Evolutionary conservation across 768 basidiomycete genomes (phyloP).

Genomic region (Boletus rex-veris): DNA sequence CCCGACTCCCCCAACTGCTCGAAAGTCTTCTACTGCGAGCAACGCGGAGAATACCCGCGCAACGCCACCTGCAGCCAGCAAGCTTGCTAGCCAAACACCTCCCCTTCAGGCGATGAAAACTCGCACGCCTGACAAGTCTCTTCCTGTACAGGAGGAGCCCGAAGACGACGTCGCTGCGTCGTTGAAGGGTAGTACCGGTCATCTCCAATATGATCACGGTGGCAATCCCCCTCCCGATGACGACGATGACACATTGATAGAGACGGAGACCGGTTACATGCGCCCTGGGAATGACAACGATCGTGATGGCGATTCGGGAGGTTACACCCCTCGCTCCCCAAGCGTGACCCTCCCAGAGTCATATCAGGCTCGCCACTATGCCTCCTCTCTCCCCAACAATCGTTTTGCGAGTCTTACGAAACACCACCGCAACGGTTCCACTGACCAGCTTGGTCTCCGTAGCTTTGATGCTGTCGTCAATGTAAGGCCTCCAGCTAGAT

Average conservation of each 20-base stretch:
- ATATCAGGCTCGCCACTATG: conserved; percentile 31
- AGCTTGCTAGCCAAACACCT: conserved; percentile 50
- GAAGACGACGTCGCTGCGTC: conserved; percentile 54
- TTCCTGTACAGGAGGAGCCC: conserved; percentile 74
- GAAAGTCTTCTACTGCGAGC: conserved; percentile 22
- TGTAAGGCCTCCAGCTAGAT: conserved; percentile 35
- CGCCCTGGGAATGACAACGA: conserved; percentile 35
- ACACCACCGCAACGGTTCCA: conserved; percentile 54
- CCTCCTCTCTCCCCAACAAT: conserved; percentile 27
- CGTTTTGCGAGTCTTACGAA: conserved; percentile 39
- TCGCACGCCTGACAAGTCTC: conserved; percentile 66
- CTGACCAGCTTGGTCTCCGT: conserved; percentile 60
- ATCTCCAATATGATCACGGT: conserved; percentile 34
- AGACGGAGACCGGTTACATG: conserved; percentile 35
- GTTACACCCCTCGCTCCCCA: conserved; percentile 68
- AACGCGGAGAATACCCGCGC: conserved; percentile 23
- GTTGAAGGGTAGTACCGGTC: conserved; percentile 39
- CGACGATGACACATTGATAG: conserved; percentile 45
- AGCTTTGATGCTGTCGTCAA: conserved; percentile 58
- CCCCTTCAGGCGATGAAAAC: conserved; percentile 50
- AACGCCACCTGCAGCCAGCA: conserved; percentile 36
- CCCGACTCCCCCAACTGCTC: conserved; percentile 29
- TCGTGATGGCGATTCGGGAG: conserved; percentile 48
- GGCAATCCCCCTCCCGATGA: conserved; percentile 42
- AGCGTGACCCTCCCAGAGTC: conserved; percentile 55